phyloP scores from a whole-genome alignment of 2,329 filamentous ascomycete genomes.

The Tolypocladium capitatum region DNA sequence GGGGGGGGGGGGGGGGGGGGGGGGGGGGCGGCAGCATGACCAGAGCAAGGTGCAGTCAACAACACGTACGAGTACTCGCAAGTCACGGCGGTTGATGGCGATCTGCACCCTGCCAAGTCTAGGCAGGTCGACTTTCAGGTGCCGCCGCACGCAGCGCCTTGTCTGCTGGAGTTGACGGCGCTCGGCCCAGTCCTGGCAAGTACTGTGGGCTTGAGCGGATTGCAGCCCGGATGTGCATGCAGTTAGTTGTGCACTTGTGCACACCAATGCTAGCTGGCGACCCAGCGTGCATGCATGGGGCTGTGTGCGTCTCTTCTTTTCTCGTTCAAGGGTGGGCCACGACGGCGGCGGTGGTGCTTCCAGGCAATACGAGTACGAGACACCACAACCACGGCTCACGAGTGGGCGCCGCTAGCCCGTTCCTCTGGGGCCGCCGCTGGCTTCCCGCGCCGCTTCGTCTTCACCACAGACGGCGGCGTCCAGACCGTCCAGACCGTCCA shows the following conservation, averaged over 20 bases:
- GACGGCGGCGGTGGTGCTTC: neutral
- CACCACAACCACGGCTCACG: neutral
- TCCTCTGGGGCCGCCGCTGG: neutral
- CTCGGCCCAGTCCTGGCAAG: neutral
- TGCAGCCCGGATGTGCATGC: neutral
- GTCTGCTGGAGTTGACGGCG: neutral
- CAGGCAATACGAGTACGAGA: neutral
- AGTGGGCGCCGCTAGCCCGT: neutral
- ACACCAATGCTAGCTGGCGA: neutral
- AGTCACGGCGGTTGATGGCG: slow-evolving; percentile 1
- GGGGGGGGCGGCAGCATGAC: too few species aligned
- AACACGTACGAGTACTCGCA: too few species aligned
- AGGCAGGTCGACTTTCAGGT: too few species aligned
- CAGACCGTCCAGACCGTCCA: too few species aligned
- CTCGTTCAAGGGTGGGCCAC: neutral
- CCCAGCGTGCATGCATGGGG: neutral
- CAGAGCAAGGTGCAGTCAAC: neutral
- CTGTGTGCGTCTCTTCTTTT: neutral
- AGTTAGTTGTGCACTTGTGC: too few species aligned
- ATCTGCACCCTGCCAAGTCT: neutral
- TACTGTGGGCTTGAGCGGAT: neutral
- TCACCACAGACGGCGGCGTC: neutral
- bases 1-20: too few species aligned
- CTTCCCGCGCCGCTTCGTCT: neutral
- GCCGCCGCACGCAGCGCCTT: neutral